A percentile compares a stretch with the other conserved stretches of the same genome.
These are phyloP conservation scores for Ustilago hordei DNA, from an alignment of 1,284 basidiomycete species.

Conservation along the genomic window DNA sequence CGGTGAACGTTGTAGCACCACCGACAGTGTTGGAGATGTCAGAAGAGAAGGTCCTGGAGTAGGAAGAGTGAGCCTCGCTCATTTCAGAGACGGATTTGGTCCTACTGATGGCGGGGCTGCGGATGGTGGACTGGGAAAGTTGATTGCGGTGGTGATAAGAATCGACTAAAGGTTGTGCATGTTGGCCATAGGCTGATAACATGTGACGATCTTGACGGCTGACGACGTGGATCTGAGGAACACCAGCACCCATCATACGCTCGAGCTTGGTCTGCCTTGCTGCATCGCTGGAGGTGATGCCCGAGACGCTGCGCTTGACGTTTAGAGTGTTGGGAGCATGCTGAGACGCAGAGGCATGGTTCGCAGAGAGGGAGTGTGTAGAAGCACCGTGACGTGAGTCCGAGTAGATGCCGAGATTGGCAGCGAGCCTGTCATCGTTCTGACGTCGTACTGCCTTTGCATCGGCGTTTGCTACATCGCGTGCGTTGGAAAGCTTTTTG, in stretches of 20 bases:
- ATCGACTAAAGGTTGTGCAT: constrained; percentile 8
- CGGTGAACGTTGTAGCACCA: constrained; percentile 72
- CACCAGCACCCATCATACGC: constrained; percentile 56
- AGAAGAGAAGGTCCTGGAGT: constrained; percentile 31
- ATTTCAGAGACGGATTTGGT: constrained; percentile 28
- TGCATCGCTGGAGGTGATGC: constrained; percentile 18
- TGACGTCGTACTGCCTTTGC: constrained; percentile 17
- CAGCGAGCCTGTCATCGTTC: constrained; percentile 21
- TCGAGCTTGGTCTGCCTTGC: constrained; percentile 54
- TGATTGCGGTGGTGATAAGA: constrained; percentile 26
- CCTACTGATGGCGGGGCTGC: constrained; percentile 16
- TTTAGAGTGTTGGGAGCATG: constrained; percentile 5
- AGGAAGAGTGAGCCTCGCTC: constrained; percentile 29
- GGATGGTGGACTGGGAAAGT: background rate
- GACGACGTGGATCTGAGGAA: constrained; percentile 47
- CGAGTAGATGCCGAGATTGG: constrained; percentile 27
- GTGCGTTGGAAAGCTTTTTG: constrained; percentile 27
- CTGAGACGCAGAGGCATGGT: constrained; percentile 11
- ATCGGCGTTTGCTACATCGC: constrained; percentile 14
- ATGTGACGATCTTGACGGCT: constrained; percentile 26
- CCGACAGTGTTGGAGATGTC: constrained; percentile 34
- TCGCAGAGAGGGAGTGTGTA: constrained; percentile 36
- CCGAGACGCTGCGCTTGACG: constrained; percentile 34
- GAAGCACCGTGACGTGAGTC: constrained; percentile 24
- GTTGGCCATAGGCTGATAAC: constrained; percentile 19